Evolutionary conservation across 768 basidiomycete genomes (phyloP).

Genomic region (Lactifluus hygrophoroides): DNA sequence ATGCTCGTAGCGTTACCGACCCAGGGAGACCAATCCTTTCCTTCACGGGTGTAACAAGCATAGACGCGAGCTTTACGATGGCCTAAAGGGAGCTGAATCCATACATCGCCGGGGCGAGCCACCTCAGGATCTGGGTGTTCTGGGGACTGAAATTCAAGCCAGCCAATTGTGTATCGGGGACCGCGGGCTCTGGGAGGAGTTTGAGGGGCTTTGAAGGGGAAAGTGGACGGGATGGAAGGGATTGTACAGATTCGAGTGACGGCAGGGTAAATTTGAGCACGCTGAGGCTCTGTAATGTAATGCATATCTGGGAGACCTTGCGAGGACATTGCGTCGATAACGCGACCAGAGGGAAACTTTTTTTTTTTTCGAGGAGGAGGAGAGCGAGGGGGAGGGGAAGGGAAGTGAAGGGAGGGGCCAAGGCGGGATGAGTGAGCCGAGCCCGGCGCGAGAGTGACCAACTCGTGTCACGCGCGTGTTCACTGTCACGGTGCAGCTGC

Average conservation of each 20-base stretch:
- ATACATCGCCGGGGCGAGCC: slow-evolving; percentile 13
- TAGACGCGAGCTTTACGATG: slow-evolving; percentile 16
- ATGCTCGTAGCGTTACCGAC: neutral
- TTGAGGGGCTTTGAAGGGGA: slow-evolving; percentile 8
- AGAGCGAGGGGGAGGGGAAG: too few relatives aligned
- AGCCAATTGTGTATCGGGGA: slow-evolving; percentile 11
- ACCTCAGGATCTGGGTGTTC: slow-evolving; percentile 14
- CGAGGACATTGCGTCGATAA: neutral
- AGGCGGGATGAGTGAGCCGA: too few relatives aligned
- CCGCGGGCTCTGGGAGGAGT: slow-evolving; percentile 1
- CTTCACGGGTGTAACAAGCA: slow-evolving; percentile 6
- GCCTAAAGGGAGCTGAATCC: slow-evolving; percentile 14
- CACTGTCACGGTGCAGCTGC: too few relatives aligned
- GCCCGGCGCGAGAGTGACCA: too few relatives aligned
- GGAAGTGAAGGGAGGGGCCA: too few relatives aligned
- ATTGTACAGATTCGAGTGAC: slow-evolving; percentile 2
- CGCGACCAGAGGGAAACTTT: neutral
- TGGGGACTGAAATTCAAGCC: slow-evolving; percentile 14
- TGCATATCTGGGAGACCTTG: slow-evolving; percentile 5
- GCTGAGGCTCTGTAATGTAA: slow-evolving; percentile 12
- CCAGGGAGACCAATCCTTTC: slow-evolving; percentile 14
- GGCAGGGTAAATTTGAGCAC: slow-evolving; percentile 7
- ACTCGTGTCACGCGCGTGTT: neutral
- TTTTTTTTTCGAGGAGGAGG: too few relatives aligned
- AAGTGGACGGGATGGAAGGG: slow-evolving; percentile 8